These are phyloP conservation scores for Candida nemodendra DNA, from an alignment of 805 yeast genomes.

Conservation along the genomic window DNA sequence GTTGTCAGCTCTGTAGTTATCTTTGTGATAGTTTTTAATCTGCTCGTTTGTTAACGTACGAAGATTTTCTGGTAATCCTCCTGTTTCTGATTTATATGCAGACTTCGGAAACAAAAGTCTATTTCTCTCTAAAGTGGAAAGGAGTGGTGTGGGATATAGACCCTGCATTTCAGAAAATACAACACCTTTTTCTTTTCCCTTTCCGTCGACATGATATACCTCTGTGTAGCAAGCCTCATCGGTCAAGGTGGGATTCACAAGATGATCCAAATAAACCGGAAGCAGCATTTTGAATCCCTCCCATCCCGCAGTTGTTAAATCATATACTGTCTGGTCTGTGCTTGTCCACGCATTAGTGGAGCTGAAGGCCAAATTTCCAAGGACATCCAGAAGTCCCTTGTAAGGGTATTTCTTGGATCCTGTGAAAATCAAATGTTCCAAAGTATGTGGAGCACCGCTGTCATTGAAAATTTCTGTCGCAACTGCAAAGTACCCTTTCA, in stretches of 20 bases:
- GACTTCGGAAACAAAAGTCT: slow-evolving; percentile 56
- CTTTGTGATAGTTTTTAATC: slow-evolving; percentile 71
- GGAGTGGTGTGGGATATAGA: slow-evolving; percentile 73
- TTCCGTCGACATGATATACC: slow-evolving; percentile 91
- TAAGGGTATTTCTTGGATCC: slow-evolving; percentile 88
- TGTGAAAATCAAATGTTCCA: slow-evolving; percentile 93
- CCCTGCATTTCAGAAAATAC: slow-evolving; percentile 98
- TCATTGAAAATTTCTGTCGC: slow-evolving; percentile 89
- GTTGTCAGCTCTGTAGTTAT: slow-evolving; percentile 78
- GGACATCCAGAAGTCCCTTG: slow-evolving; percentile 84
- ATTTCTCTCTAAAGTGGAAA: slow-evolving; percentile 58
- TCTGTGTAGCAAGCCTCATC: slow-evolving; percentile 92
- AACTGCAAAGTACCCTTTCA: slow-evolving; percentile 92
- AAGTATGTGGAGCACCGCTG: slow-evolving; percentile 91
- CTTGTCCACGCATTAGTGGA: slow-evolving; percentile 97
- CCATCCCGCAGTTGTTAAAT: slow-evolving; percentile 93
- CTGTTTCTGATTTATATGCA: slow-evolving; percentile 92
- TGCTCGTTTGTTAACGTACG: slow-evolving; percentile 70
- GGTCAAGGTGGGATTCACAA: slow-evolving; percentile 79
- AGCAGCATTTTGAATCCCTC: slow-evolving; percentile 81
- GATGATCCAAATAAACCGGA: slow-evolving; percentile 88
- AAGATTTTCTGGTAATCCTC: slow-evolving; percentile 79
- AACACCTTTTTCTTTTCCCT: slow-evolving; percentile 91
- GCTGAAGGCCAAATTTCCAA: slow-evolving; percentile 82
- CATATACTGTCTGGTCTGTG: slow-evolving; percentile 92